These are phyloP conservation scores for Zopfia rhizophila DNA, from an alignment of 2,329 filamentous ascomycete genomes.

Conservation along the genomic window DNA sequence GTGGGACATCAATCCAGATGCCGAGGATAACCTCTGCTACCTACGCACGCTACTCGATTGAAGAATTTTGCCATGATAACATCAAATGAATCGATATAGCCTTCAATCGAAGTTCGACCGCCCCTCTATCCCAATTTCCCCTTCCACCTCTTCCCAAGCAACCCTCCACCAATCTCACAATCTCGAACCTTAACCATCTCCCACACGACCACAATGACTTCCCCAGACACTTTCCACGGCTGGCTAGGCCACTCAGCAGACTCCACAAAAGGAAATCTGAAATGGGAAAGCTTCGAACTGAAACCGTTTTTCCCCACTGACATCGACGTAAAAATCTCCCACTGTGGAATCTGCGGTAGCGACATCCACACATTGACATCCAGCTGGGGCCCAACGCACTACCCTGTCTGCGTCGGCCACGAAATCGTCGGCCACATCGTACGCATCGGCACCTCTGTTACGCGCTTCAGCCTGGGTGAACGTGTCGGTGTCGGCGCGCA, in stretches of 20 bases:
- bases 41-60: not conserved
- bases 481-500: conserved; percentile 65
- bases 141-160: not conserved
- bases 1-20: not conserved
- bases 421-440: conserved; percentile 55
- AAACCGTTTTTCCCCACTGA: conserved; percentile 62
- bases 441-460: conserved; percentile 44
- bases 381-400: conserved; percentile 59
- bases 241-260: conserved; percentile 65
- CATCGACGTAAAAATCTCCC: conserved; percentile 53
- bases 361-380: conserved; percentile 49
- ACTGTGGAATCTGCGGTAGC: conserved; percentile 49
- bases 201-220: conserved; percentile 32
- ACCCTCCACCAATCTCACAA: conserved; percentile 4
- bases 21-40: not conserved
- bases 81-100: too few species aligned
- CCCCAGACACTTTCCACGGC: conserved; percentile 63
- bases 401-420: conserved; percentile 55
- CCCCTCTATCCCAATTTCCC: too few species aligned
- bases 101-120: too few species aligned
- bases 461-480: conserved; percentile 68
- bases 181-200: not conserved
- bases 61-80: not conserved
- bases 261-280: conserved; percentile 64
- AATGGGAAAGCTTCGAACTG: conserved; percentile 61